Evolutionary conservation across 2,329 filamentous ascomycete genomes (phyloP).

Genomic region (Aureobasidium lini): DNA sequence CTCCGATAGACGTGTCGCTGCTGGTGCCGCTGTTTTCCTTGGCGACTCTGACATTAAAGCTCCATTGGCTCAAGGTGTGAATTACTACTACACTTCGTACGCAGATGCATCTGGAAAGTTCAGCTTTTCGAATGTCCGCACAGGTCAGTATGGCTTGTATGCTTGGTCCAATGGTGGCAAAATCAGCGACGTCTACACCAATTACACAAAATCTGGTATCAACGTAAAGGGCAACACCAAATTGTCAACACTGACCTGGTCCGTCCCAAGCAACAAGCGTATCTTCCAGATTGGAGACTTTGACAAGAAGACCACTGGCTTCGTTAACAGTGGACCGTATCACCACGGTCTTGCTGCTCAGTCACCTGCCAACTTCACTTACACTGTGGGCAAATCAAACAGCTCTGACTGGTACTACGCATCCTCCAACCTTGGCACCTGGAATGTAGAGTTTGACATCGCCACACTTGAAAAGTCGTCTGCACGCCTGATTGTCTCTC

Average conservation of each 20-base stretch:
- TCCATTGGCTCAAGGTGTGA: constrained; percentile 41
- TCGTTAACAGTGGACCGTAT: constrained; percentile 38
- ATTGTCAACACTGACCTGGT: constrained; percentile 30
- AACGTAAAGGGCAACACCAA: constrained; percentile 28
- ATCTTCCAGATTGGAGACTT: constrained; percentile 46
- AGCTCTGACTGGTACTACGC: constrained; percentile 44
- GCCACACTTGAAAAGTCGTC: not conserved
- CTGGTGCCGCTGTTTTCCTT: constrained; percentile 43
- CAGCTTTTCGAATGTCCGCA: constrained; percentile 37
- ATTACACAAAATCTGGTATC: constrained; percentile 36
- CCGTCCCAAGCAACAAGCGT: constrained; percentile 29
- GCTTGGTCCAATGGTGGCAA: constrained; percentile 44
- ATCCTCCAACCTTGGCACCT: constrained; percentile 32
- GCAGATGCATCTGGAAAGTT: constrained; percentile 39
- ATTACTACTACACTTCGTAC: constrained; percentile 45
- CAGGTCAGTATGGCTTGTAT: constrained; percentile 40
- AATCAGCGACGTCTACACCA: constrained; percentile 40
- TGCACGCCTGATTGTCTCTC: not conserved
- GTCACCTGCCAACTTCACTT: constrained; percentile 41
- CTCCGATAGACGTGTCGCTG: constrained; percentile 42
- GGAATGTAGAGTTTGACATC: constrained; percentile 26
- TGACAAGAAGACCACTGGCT: constrained; percentile 40
- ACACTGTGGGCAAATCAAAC: constrained; percentile 33
- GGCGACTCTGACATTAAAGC: constrained; percentile 41
- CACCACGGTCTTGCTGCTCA: constrained; percentile 39